Conservation (phyloP, 345 rosid genomes). For the Conringia planisiliqua region DNA sequence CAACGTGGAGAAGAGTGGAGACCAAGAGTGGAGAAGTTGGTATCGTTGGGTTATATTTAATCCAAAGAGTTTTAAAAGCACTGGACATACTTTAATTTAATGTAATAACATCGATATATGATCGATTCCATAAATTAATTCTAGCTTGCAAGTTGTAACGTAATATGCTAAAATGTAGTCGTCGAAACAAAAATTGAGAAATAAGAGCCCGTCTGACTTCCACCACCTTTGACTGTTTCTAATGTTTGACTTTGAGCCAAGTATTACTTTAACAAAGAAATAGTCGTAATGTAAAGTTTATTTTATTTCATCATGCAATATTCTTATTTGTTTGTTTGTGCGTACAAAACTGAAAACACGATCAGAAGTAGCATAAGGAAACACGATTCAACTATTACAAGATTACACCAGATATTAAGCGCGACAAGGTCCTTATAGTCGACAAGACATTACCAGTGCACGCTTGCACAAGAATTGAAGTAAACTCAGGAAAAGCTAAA, state of each 20-base stretch:
- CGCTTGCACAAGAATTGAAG: neutral
- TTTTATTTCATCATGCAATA: too few relatives aligned
- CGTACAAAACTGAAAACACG: neutral
- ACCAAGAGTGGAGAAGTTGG: neutral
- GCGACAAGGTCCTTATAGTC: neutral
- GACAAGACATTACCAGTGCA: neutral
- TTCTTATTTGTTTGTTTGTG: neutral
- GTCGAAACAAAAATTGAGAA: neutral
- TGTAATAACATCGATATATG: too few relatives aligned
- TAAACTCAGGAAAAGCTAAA: conserved; percentile 11
- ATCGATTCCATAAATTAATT: neutral
- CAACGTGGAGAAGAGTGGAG: neutral
- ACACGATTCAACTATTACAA: neutral
- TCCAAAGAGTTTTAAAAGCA: too few relatives aligned
- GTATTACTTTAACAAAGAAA: too few relatives aligned
- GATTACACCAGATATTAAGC: neutral
- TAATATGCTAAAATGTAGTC: neutral
- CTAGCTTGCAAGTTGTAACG: neutral
- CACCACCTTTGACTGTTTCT: neutral
- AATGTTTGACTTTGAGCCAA: neutral
- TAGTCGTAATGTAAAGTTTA: too few relatives aligned
- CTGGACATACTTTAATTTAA: too few relatives aligned
- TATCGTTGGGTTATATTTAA: too few relatives aligned
- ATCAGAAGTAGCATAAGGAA: neutral
- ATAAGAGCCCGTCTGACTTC: neutral